These are phyloP conservation scores for Zizania palustris DNA, from an alignment of 202 grass and related monocot genomes.

Conservation along the genomic window DNA sequence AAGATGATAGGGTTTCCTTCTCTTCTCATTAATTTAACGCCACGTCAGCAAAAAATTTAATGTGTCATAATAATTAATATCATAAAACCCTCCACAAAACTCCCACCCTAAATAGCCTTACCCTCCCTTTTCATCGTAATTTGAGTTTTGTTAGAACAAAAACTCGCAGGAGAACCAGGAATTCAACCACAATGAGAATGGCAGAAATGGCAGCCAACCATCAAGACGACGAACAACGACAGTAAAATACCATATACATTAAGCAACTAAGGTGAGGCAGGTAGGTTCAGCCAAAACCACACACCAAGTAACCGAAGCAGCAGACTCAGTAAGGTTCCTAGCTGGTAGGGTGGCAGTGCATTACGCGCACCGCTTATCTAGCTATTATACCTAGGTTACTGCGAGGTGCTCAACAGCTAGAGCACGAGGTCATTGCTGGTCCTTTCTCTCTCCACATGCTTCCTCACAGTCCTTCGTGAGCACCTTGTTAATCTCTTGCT, in stretches of 20 bases:
- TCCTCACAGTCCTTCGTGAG: constrained; percentile 43
- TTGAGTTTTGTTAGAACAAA: too few relatives aligned
- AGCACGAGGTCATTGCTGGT: constrained; percentile 36
- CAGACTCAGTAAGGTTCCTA: not conserved
- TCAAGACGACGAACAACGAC: not conserved
- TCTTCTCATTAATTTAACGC: too few relatives aligned
- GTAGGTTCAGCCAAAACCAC: too few relatives aligned
- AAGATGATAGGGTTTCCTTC: too few relatives aligned
- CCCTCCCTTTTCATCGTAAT: too few relatives aligned
- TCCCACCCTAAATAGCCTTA: too few relatives aligned
- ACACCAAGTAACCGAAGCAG: not conserved
- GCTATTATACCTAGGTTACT: constrained; percentile 31
- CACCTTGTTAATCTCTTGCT: constrained; percentile 48
- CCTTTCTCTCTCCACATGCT: constrained; percentile 39
- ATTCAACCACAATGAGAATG: not conserved
- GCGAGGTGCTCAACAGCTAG: not conserved
- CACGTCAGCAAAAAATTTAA: too few relatives aligned
- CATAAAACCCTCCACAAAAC: too few relatives aligned
- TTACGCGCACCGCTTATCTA: constrained; percentile 21
- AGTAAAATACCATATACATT: not conserved
- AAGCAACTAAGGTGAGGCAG: too few relatives aligned
- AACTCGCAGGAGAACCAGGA: too few relatives aligned
- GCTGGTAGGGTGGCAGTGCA: not conserved
- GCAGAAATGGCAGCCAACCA: not conserved
- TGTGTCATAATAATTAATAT: too few relatives aligned